Conservation (phyloP, 2,329 filamentous ascomycete species). For the Hypoxylon sp. region DNA sequence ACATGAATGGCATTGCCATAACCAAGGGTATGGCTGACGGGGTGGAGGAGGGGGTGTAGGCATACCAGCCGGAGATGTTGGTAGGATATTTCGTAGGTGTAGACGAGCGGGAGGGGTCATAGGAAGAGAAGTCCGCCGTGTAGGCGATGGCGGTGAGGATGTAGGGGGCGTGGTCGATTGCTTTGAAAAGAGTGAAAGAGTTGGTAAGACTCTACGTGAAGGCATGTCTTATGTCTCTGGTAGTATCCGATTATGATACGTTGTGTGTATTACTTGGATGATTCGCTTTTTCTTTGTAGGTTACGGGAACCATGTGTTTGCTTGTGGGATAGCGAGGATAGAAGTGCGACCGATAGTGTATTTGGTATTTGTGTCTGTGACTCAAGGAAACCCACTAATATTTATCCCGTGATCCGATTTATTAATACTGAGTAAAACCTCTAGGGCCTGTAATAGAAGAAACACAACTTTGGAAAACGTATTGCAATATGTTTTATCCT, state of each 20-base stretch:
- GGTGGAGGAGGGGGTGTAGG: slow-evolving; percentile 41
- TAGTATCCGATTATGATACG: slow-evolving; percentile 11
- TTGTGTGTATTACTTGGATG: slow-evolving; percentile 13
- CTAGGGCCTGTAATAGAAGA: slow-evolving; percentile 10
- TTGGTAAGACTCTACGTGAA: slow-evolving; percentile 37
- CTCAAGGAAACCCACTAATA: slow-evolving; percentile 5
- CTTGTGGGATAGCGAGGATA: too few species aligned
- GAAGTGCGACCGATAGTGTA: too few species aligned
- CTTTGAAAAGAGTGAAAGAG: slow-evolving; percentile 37
- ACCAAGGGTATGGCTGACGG: slow-evolving; percentile 42
- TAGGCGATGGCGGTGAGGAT: slow-evolving; percentile 13
- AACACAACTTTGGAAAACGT: slow-evolving; percentile 16
- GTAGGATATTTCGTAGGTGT: slow-evolving; percentile 43
- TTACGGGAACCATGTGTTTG: slow-evolving; percentile 12
- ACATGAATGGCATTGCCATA: slow-evolving; percentile 50
- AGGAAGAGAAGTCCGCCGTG: slow-evolving; percentile 12
- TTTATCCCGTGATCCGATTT: too few species aligned
- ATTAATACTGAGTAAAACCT: slow-evolving; percentile 20
- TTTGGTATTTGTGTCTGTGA: too few species aligned
- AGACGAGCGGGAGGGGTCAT: slow-evolving; percentile 43
- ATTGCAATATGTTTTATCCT: too few species aligned
- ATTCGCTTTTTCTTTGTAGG: slow-evolving; percentile 1
- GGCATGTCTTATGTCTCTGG: slow-evolving; percentile 33
- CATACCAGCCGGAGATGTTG: slow-evolving; percentile 36
- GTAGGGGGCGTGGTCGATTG: slow-evolving; percentile 9